phyloP scores from a whole-genome alignment of 2,329 filamentous ascomycete species.

The Phaeosphaeria sp. region DNA sequence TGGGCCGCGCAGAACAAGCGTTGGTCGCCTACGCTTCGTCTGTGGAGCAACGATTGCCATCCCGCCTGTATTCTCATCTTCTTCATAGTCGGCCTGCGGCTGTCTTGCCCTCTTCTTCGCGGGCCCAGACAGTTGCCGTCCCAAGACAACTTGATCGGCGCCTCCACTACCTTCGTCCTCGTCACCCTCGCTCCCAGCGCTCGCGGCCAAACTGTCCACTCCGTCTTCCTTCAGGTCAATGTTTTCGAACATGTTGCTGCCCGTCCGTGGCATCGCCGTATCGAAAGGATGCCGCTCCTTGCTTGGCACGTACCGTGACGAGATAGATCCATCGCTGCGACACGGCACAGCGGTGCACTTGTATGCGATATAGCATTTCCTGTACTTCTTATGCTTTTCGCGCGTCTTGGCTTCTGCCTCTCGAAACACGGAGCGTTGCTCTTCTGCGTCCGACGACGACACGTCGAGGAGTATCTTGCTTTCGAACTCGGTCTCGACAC shows the following conservation, averaged over 20 bases:
- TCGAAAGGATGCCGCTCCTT: constrained; percentile 13
- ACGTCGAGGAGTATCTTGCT: background rate
- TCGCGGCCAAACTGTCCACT: background rate
- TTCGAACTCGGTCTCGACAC: constrained; percentile 9
- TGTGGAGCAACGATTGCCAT: no score
- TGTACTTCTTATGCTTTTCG: constrained; percentile 7
- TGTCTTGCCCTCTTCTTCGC: no score
- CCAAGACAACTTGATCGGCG: no score
- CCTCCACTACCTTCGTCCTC: no score
- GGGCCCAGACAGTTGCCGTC: no score
- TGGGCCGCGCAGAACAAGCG: no score
- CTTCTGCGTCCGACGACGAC: constrained; percentile 2
- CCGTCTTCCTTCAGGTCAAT: constrained; percentile 1
- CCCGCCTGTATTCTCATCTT: no score
- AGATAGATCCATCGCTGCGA: constrained; percentile 1
- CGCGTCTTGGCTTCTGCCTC: background rate
- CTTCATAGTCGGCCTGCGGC: no score
- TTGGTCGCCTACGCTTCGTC: no score
- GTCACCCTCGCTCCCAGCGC: no score
- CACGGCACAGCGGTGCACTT: constrained; percentile 15
- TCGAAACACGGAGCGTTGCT: background rate
- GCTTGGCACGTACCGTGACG: background rate
- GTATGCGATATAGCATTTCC: constrained; percentile 19
- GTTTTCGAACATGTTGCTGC: constrained; percentile 21
- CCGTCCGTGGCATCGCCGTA: constrained; percentile 11